Evolutionary conservation across 305 asterid species (phyloP), one percentile per base, ranked within the genome.

Genomic region (Vinca major): DNA sequence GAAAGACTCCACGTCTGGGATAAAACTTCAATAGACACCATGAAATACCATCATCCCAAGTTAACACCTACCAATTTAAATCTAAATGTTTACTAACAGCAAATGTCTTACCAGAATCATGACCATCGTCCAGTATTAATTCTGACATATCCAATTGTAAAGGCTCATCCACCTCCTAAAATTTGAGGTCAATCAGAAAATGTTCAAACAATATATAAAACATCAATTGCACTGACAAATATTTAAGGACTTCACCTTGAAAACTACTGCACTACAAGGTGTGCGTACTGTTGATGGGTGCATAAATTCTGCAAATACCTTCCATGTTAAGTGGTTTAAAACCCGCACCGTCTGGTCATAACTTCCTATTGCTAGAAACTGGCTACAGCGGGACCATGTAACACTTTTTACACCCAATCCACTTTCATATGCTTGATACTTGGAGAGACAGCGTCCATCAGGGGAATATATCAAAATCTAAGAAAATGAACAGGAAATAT

Each of bases 271-370:
- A 67, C 83, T 83, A 84, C 99, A 93, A 70, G 99, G 99, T 68
- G 90, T 88, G 62, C 99, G 93, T 51, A 93, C 86, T 9, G 80
- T 81, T 36, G 96, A 81, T 52, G 85, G 87, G 79, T 93, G 99
- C 20, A 80, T 80, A 77, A 93, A 93, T 83, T 93, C 99, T 60
- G 99, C 99, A 84, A 93, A 93, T 47, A 93, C 99, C 84, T 91
- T 93, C 99, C 99, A 93, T 4, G 99, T 93, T 87, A 93, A 84
- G 88, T 93, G 99, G 90, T 84, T 91, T 80, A 93, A 71, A 81
- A 93, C 95, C 75, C 97, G 82, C 82, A 93, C 78, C 96, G 89
- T 93, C 76, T 93, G 99, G 84, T 93, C 99, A 75, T 89, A 93
- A 80, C 99, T 91, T 70, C 99, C 99, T 17, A 91, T 96, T 50